Conservation (phyloP, 163 green algal genomes). For the Volvox carteri region DNA sequence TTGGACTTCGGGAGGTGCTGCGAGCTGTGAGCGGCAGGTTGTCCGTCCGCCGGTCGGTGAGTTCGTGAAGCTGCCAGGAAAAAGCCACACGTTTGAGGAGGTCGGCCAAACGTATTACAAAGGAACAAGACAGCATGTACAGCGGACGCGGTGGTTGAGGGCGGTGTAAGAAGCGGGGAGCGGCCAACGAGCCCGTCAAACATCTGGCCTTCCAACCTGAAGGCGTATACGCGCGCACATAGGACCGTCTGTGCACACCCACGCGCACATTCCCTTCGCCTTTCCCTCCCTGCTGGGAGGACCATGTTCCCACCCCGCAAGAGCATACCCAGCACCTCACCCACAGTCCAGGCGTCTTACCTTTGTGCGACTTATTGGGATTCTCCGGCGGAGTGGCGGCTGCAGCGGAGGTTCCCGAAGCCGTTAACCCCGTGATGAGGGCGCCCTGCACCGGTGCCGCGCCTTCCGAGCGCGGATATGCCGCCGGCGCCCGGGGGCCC, state of each 20-base stretch:
- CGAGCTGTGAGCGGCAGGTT: neutral
- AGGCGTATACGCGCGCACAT: neutral
- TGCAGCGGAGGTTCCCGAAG: too few species aligned
- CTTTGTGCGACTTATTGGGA: neutral
- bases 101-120: neutral
- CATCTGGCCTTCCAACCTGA: neutral
- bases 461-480: neutral
- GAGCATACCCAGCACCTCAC: neutral
- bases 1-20: neutral
- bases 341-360: neutral
- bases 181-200: neutral
- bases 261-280: neutral
- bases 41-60: neutral
- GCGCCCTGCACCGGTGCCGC: neutral
- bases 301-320: neutral
- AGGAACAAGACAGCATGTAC: neutral
- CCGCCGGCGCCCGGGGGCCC: too few species aligned
- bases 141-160: neutral
- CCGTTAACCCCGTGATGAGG: too few species aligned
- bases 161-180: neutral
- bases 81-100: neutral
- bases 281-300: neutral
- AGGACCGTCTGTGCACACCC: too few species aligned
- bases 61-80: neutral
- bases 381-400: neutral